A percentile compares a stretch with the other conserved stretches of the same genome.
Evolutionary conservation across 2,329 filamentous ascomycete genomes (phyloP).

Genomic region (Colletotrichum paranaense): DNA sequence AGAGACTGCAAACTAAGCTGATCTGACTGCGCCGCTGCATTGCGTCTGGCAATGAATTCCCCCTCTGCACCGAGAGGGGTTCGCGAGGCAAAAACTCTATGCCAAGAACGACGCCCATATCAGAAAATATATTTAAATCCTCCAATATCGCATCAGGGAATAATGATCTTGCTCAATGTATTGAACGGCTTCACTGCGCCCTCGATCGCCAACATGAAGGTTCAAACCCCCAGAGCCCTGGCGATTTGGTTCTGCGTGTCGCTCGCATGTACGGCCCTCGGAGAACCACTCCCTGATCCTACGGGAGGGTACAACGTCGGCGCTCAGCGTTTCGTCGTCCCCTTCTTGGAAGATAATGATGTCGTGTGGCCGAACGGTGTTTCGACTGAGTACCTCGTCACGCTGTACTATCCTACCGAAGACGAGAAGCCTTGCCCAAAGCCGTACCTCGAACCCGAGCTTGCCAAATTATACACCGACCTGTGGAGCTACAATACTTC

Average conservation of each 20-base stretch:
- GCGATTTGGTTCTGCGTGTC: background rate
- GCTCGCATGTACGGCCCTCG: accelerated
- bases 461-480: slow-evolving; percentile 12
- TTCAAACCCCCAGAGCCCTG: accelerated
- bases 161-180: accelerated
- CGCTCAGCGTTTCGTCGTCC: slow-evolving; percentile 23
- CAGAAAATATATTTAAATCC: background rate
- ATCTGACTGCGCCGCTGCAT: background rate
- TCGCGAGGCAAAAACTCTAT: background rate
- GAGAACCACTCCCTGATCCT: slow-evolving; percentile 5
- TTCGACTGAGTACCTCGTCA: slow-evolving; percentile 32
- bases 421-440: slow-evolving; percentile 6
- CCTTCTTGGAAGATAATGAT: slow-evolving; percentile 10
- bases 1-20: background rate
- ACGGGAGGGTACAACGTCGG: slow-evolving; percentile 34
- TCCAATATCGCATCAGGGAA: background rate
- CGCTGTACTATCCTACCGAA: slow-evolving; percentile 33
- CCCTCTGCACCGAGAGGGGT: background rate
- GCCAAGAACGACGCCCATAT: background rate
- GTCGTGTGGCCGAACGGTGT: slow-evolving; percentile 21
- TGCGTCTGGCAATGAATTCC: background rate
- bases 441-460: slow-evolving; percentile 32
- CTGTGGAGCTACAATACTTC: slow-evolving; percentile 26
- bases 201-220: background rate
- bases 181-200: background rate